Conservation (phyloP, 148 eudicot genomes). For the Dysphania ambrosioides region DNA sequence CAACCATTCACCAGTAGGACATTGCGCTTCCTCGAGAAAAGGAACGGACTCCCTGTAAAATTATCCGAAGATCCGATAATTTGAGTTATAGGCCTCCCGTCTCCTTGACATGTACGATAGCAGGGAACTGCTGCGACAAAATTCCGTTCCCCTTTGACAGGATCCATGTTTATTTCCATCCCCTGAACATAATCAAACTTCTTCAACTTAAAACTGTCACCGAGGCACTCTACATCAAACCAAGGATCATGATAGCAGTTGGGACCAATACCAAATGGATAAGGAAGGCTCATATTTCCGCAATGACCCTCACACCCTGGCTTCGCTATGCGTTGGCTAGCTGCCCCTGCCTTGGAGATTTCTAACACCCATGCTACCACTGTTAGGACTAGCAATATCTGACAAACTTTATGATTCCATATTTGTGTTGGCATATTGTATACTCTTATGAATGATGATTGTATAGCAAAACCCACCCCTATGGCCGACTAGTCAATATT, state of each 20-base stretch:
- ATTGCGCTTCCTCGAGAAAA: not conserved
- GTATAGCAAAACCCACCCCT: not conserved
- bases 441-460: not conserved
- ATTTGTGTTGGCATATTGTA: not conserved
- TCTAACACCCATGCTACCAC: not conserved
- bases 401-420: not conserved
- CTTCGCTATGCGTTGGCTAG: slow-evolving; percentile 5
- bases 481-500: not conserved
- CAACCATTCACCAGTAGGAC: slow-evolving; percentile 13
- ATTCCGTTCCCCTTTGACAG: not conserved
- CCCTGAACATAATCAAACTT: not conserved
- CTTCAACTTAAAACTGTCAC: not conserved
- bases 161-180: not conserved
- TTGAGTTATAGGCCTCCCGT: not conserved
- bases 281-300: slow-evolving; percentile 10
- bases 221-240: slow-evolving; percentile 1
- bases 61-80: not conserved
- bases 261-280: slow-evolving; percentile 11
- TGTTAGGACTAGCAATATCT: not conserved
- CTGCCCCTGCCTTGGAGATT: not conserved
- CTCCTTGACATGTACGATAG: not conserved
- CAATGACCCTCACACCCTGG: slow-evolving; percentile 14
- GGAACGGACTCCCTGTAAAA: slow-evolving; percentile 15
- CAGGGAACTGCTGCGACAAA: not conserved
- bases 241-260: slow-evolving; percentile 10